A percentile compares a stretch with the other conserved stretches of the same genome.
These are phyloP conservation scores for Argentina anserina DNA, from an alignment of 306 rosid species.

Conservation along the genomic window DNA sequence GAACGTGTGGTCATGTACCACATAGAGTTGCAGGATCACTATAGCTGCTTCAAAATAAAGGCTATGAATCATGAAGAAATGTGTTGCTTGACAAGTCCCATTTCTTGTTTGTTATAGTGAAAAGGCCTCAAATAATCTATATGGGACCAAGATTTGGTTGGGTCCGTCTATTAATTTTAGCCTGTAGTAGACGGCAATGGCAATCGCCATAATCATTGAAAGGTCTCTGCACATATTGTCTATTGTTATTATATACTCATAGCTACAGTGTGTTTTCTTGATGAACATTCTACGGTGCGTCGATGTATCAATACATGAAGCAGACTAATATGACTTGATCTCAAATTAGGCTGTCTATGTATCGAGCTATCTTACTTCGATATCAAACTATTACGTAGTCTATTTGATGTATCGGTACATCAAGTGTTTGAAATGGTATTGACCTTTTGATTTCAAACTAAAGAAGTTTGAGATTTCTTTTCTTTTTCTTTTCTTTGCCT, in stretches of 20 bases:
- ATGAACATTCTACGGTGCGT: too few species aligned
- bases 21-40: not conserved
- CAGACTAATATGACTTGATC: not conserved
- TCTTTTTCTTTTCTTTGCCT: not conserved
- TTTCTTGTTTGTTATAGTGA: not conserved
- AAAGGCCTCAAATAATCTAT: not conserved
- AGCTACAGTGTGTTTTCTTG: not conserved
- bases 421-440: not conserved
- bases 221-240: not conserved
- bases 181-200: not conserved
- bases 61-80: not conserved
- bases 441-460: not conserved
- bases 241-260: too few species aligned
- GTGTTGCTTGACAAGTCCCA: not conserved
- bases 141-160: slow-evolving; percentile 16
- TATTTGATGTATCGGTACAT: too few species aligned
- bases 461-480: too few species aligned
- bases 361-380: too few species aligned
- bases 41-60: not conserved
- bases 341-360: too few species aligned
- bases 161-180: not conserved
- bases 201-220: not conserved
- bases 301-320: too few species aligned
- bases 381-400: too few species aligned
- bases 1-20: not conserved